These are phyloP conservation scores for Nakazawaea siamensis DNA, from an alignment of 805 yeast species.

Conservation along the genomic window DNA sequence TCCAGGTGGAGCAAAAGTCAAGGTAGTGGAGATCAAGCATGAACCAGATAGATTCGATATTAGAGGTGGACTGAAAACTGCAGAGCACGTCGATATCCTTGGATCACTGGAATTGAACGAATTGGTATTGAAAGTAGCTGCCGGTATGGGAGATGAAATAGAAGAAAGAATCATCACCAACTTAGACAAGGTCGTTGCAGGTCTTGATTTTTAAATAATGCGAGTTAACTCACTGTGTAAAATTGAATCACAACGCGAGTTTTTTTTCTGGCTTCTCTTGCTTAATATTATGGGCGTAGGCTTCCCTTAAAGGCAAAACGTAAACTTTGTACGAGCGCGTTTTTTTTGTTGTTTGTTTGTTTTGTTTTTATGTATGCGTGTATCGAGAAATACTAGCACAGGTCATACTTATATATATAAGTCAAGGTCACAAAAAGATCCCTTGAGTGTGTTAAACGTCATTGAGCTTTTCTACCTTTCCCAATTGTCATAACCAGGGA, in stretches of 20 bases:
- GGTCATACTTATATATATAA: no score
- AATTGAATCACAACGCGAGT: no score
- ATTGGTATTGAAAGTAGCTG: conserved; percentile 68
- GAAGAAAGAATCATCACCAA: conserved; percentile 50
- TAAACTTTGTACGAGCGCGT: conserved; percentile 9
- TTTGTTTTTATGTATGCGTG: conserved; percentile 1
- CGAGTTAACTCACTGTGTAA: no score
- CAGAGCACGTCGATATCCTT: conserved; percentile 94
- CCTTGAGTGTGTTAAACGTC: no score
- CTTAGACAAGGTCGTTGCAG: conserved; percentile 52
- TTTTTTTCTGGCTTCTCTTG: no score
- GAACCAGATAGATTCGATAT: conserved; percentile 93
- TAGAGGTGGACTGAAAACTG: conserved; percentile 95
- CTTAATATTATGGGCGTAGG: no score
- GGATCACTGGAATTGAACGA: conserved; percentile 93
- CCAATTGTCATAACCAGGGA: no score
- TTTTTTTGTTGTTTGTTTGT: conserved; percentile 4
- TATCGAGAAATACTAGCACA: no score
- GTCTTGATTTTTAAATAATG: conserved; percentile 33
- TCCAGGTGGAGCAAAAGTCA: conserved; percentile 70
- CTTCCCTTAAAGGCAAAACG: not conserved
- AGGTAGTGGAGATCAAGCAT: conserved; percentile 82
- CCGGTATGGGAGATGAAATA: conserved; percentile 70
- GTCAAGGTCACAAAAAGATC: no score
- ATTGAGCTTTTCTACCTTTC: no score